phyloP scores from a whole-genome alignment of 345 rosid genomes.

The Luvunga scandens region DNA sequence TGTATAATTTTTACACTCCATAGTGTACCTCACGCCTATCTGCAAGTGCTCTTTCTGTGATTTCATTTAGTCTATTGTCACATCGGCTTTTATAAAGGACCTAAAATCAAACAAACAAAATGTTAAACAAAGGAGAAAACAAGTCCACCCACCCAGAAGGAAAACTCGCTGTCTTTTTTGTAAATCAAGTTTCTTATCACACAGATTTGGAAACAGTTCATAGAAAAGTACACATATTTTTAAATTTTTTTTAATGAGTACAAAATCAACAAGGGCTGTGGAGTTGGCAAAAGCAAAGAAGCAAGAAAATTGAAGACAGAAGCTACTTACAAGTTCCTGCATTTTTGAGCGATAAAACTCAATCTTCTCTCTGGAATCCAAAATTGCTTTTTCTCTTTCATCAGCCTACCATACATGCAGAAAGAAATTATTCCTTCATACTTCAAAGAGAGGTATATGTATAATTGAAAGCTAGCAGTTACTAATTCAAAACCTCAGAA shows the following conservation, averaged over 20 bases:
- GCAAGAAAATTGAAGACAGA: conserved; percentile 4
- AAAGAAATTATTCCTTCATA: conserved; percentile 5
- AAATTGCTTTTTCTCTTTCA: conserved; percentile 53
- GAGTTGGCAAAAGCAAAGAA: conserved; percentile 1
- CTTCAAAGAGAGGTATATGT: background rate
- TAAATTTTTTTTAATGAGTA: background rate
- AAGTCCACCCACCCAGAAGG: background rate
- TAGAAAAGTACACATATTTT: background rate
- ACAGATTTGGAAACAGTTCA: background rate
- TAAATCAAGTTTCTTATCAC: background rate
- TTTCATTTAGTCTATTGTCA: conserved; percentile 91
- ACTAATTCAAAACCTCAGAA: background rate
- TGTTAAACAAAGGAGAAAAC: background rate
- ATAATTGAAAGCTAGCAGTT: background rate
- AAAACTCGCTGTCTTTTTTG: background rate
- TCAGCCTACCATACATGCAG: conserved; percentile 44
- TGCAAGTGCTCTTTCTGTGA: conserved; percentile 86
- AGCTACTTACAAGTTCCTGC: conserved; percentile 93
- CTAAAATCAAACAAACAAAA: conserved; percentile 29
- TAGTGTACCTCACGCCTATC: conserved; percentile 86
- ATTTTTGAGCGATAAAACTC: conserved; percentile 88
- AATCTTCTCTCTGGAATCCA: conserved; percentile 91
- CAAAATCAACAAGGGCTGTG: background rate
- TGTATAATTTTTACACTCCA: conserved; percentile 1
- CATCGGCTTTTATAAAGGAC: conserved; percentile 94